phyloP scores from a whole-genome alignment of 441 rosid species.

The California macrophylla region DNA sequence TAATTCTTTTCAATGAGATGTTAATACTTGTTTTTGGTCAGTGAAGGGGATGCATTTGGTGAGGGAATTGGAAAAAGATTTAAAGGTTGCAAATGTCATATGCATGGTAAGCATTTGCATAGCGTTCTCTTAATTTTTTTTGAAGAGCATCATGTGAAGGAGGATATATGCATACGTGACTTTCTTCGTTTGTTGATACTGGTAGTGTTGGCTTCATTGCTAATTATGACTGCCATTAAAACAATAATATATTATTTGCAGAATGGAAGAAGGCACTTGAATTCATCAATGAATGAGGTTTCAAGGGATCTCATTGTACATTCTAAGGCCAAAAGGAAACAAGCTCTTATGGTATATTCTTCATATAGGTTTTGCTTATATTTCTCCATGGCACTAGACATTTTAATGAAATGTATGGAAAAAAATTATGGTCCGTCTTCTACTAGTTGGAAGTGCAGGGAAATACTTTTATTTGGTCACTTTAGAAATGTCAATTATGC shows the following conservation, averaged over 20 bases:
- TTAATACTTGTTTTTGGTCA: constrained; percentile 54
- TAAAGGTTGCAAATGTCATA: constrained; percentile 89
- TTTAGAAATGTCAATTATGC: background rate
- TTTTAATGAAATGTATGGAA: background rate
- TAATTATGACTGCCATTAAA: constrained; percentile 20
- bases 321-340: constrained; percentile 79
- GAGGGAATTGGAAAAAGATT: constrained; percentile 90
- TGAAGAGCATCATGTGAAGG: background rate
- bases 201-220: constrained; percentile 8
- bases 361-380: constrained; percentile 9
- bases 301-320: constrained; percentile 94
- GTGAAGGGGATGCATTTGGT: constrained; percentile 99
- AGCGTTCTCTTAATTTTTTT: constrained; percentile 6
- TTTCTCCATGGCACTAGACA: background rate
- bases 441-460: background rate
- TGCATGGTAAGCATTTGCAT: constrained; percentile 57
- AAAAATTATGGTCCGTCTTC: background rate
- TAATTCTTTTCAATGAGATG: constrained; percentile 20
- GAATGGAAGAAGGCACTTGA: constrained; percentile 93
- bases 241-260: constrained; percentile 29
- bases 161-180: constrained; percentile 6
- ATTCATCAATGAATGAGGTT: constrained; percentile 83
- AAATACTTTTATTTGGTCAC: background rate
- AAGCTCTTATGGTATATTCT: constrained; percentile 69
- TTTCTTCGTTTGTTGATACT: background rate